phyloP scores from a whole-genome alignment of 1,284 basidiomycete species.

The Neonothopanus nambi region DNA sequence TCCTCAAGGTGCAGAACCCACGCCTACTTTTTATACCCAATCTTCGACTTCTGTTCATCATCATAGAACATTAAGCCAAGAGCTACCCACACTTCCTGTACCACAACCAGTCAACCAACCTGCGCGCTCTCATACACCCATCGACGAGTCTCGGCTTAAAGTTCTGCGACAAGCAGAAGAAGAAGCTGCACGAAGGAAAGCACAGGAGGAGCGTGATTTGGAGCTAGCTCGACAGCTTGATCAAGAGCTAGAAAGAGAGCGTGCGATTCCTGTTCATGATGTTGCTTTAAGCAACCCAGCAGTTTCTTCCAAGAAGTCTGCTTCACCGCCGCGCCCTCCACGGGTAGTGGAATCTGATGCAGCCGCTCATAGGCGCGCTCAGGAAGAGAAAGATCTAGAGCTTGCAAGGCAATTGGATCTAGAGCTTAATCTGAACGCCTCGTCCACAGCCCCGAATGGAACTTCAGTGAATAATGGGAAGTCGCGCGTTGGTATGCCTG shows the following conservation, averaged over 20 bases:
- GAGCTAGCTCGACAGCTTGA: constrained; percentile 38
- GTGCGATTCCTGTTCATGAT: not conserved
- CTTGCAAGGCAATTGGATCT: constrained; percentile 39
- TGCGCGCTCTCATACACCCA: constrained; percentile 12
- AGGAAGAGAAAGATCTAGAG: constrained; percentile 32
- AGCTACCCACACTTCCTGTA: constrained; percentile 12
- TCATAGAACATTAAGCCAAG: not conserved
- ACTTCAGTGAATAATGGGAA: no score
- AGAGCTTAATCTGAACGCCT: constrained; percentile 38
- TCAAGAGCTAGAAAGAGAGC: constrained; percentile 10
- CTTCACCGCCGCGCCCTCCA: constrained; percentile 1
- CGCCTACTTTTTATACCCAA: not conserved
- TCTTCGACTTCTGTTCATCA: not conserved
- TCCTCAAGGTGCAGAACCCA: constrained; percentile 34
- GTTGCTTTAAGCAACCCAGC: not conserved
- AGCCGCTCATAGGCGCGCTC: constrained; percentile 34
- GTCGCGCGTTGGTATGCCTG: no score
- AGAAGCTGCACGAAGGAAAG: constrained; percentile 31
- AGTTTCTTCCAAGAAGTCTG: not conserved
- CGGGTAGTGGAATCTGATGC: constrained; percentile 17
- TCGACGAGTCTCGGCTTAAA: constrained; percentile 19
- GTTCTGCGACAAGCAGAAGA: constrained; percentile 32
- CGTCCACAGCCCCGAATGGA: no score
- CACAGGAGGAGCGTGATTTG: constrained; percentile 30
- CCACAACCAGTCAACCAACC: constrained; percentile 9